These are phyloP conservation scores for Mimosa bimucronata DNA, from an alignment of 306 rosid species.

Conservation along the genomic window DNA sequence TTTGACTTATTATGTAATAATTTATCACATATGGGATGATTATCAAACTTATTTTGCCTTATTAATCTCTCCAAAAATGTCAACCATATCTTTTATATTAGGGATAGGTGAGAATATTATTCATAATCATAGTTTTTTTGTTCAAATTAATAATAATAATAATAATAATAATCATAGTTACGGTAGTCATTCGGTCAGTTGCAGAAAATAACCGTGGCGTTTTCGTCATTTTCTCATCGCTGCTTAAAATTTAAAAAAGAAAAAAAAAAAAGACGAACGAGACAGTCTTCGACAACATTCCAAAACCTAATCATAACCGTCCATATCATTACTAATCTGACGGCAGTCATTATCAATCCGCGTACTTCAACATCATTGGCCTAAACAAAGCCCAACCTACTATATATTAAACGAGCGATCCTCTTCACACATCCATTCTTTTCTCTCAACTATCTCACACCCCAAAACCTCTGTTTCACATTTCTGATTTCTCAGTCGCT, in stretches of 20 bases:
- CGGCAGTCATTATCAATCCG: constrained; percentile 32
- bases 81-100: no score
- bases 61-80: no score
- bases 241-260: no score
- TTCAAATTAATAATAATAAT: no score
- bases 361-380: constrained; percentile 52
- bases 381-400: neutral
- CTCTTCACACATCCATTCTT: accelerated
- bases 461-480: no score
- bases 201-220: neutral
- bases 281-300: neutral
- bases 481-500: neutral
- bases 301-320: constrained; percentile 55
- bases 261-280: neutral
- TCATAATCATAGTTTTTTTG: no score
- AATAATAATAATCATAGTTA: no score
- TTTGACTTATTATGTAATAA: no score
- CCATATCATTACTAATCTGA: constrained; percentile 38
- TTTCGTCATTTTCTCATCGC: constrained; percentile 16
- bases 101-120: no score
- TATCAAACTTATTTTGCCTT: no score
- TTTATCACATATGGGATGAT: no score
- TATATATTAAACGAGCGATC: constrained; percentile 46
- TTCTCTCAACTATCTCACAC: no score
- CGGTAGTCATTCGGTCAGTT: neutral